Conservation (phyloP, 2,329 filamentous ascomycete genomes). For the Immersiporthe knoxdaviesiana region DNA sequence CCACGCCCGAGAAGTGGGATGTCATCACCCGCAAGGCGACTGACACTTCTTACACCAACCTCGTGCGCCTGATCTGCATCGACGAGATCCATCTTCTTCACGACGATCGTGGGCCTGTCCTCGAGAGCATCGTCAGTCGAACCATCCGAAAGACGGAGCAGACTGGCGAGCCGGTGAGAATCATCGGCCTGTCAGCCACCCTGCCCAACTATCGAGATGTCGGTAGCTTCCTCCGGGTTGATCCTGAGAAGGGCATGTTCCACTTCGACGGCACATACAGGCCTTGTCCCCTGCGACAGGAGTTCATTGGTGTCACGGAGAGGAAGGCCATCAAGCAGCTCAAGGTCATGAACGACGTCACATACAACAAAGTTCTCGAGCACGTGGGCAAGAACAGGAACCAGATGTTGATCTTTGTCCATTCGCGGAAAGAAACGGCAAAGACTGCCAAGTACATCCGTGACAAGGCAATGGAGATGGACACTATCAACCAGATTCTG, state of each 20-base stretch:
- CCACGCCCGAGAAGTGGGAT: conserved; percentile 98
- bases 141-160: conserved; percentile 93
- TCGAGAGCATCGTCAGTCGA: conserved; percentile 95
- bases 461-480: conserved; percentile 95
- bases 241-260: conserved; percentile 83
- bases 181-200: conserved; percentile 91
- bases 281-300: conserved; percentile 92
- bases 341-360: conserved; percentile 99
- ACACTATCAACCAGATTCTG: conserved; percentile 94
- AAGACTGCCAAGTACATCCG: conserved; percentile 96
- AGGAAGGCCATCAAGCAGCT: conserved; percentile 98
- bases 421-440: conserved; percentile 96
- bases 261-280: conserved; percentile 95
- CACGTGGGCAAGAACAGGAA: conserved; percentile 92
- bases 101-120: conserved; percentile 92
- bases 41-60: conserved; percentile 93
- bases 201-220: conserved; percentile 97
- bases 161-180: conserved; percentile 87
- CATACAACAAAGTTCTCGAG: conserved; percentile 95
- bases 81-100: conserved; percentile 98
- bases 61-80: conserved; percentile 95
- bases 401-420: conserved; percentile 98
- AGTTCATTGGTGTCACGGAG: conserved; percentile 96
- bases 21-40: conserved; percentile 98
- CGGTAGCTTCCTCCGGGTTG: conserved; percentile 90